phyloP scores from a whole-genome alignment of 495 filamentous ascomycete species.

The Symbiotaphrina buchneri region DNA sequence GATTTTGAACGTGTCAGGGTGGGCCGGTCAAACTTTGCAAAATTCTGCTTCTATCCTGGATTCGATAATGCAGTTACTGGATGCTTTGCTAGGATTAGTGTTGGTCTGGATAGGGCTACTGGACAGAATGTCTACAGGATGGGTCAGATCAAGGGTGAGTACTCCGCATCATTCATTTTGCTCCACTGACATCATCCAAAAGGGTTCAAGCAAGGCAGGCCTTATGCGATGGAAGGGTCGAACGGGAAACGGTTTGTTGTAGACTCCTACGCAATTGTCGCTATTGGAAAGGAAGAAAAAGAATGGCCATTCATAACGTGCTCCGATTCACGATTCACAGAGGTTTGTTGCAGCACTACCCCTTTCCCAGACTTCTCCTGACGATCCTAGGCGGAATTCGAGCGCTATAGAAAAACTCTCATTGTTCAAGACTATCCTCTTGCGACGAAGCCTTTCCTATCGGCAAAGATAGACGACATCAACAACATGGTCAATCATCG shows the following conservation, averaged over 20 bases:
- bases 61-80: conserved; percentile 60
- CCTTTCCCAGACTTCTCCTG: conserved; percentile 8
- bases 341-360: conserved; percentile 35
- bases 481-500: conserved; percentile 49
- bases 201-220: conserved; percentile 58
- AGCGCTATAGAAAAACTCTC: conserved; percentile 60
- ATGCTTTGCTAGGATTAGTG: conserved; percentile 62
- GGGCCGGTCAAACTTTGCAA: conserved; percentile 56
- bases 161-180: conserved; percentile 2
- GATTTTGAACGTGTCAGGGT: conserved; percentile 69
- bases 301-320: conserved; percentile 69
- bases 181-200: conserved; percentile 4
- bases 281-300: conserved; percentile 54
- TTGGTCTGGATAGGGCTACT: conserved; percentile 46
- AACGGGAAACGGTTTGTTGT: conserved; percentile 53
- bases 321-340: conserved; percentile 52
- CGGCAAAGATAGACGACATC: conserved; percentile 58
- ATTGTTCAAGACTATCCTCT: conserved; percentile 45
- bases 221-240: conserved; percentile 51
- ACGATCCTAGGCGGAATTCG: conserved; percentile 41
- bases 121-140: conserved; percentile 61
- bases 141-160: conserved; percentile 60
- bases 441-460: conserved; percentile 40
- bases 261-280: conserved; percentile 48
- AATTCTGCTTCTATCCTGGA: conserved; percentile 75